Evolutionary conservation across 495 filamentous ascomycete genomes (phyloP).

Genomic region (Cudoniella acicularis): DNA sequence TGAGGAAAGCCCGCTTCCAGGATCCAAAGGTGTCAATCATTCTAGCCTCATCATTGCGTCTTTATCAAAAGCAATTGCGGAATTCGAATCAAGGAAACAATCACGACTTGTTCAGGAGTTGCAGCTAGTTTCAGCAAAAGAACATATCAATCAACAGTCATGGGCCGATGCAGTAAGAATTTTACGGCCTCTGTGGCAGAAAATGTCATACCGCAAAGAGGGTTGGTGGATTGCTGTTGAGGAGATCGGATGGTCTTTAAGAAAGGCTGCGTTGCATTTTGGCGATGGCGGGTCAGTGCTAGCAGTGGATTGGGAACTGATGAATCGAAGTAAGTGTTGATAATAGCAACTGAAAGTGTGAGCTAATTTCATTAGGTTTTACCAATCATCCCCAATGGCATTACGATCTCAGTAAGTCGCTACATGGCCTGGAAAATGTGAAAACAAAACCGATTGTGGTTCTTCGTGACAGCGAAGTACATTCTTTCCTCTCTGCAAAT

Average conservation of each 20-base stretch:
- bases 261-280: conserved; percentile 63
- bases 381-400: conserved; percentile 55
- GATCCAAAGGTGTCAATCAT: conserved; percentile 57
- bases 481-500: conserved; percentile 66
- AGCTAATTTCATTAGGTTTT: conserved; percentile 60
- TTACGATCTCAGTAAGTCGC: conserved; percentile 70
- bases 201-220: conserved; percentile 68
- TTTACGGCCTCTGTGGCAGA: conserved; percentile 68
- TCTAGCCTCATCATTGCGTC: conserved; percentile 56
- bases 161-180: conserved; percentile 66
- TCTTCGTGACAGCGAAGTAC: conserved; percentile 61
- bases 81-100: conserved; percentile 46
- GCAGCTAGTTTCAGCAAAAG: conserved; percentile 64
- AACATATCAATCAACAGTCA: conserved; percentile 55
- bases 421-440: conserved; percentile 49
- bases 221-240: conserved; percentile 78
- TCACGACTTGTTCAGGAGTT: conserved; percentile 62
- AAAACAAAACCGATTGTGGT: conserved; percentile 60
- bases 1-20: conserved; percentile 59
- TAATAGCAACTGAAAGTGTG: too few species aligned
- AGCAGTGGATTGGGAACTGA: conserved; percentile 80
- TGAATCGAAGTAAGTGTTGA: conserved; percentile 60
- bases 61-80: conserved; percentile 54
- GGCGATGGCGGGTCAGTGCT: conserved; percentile 64
- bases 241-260: conserved; percentile 68